Base-by-base conservation (phyloP, 495 filamentous ascomycete genomes). In the Penicillium goetzii region DNA sequence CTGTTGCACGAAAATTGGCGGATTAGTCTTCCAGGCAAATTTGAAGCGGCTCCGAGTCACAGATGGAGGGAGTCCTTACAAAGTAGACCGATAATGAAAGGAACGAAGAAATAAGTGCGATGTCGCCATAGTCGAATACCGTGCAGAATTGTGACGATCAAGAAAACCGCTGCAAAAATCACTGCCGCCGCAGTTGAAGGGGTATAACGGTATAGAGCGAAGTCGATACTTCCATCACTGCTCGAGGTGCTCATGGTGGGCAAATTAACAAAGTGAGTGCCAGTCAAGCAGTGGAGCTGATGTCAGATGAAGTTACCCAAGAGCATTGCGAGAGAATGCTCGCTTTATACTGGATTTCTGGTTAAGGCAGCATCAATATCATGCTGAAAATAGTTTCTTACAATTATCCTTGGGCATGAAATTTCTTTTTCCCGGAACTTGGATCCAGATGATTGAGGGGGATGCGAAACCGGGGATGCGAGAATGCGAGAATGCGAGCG, bases 141-240 rank as follows among this genome's bases (percentile, higher is more conserved):
- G 60, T 89, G 87, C 1, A 73, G 60, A n/a, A 75, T n/a, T 14
- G 82, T 68, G 3, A 76, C 63, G 41, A 78, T 34, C 17, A 72
- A 60, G 61, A 89, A 89, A 8, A 87, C 67, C 5, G 71, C 67
- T 5, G 78, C 63, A 56, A 85, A 88, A 12, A 86, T 68, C 4
- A 76, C 62, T 5, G 82, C 86, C 1, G 81, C 81, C 3, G 71
- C 72, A 28, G 85, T 58, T 4, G 79, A 84, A 2, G 86, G 87
- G 14, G 62, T 62, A 32, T 74, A 74, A 5, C 66, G 60, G 61
- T 68, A 74, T 25, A 74, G 65, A 21, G 65, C 62, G 52, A 64
- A 74, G 51, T 64, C 54, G 32, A 49, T 26, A 9, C 53, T 53
- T 28, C 61, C 49, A 30, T 60, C 45, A 14, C 25, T 60, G 23